Percentiles rank a stretch among this genome's conserved stretches.
phyloP scores from a whole-genome alignment of 1,139 yeast genomes.

The Pichia kudriavzevii region DNA sequence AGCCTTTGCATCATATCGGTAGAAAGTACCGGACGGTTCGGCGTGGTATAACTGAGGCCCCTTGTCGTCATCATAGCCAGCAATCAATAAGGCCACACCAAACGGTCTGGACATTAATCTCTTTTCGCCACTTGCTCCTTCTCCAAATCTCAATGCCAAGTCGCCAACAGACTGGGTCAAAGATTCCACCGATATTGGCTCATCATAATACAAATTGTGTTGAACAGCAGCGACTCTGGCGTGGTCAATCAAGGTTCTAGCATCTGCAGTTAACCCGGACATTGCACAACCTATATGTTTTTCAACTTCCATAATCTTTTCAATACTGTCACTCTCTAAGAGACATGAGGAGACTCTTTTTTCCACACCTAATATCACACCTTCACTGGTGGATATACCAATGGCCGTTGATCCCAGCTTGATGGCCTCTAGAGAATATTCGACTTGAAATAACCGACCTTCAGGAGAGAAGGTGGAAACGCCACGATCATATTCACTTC shows the following conservation, averaged over 20 bases:
- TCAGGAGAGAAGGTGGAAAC: constrained; percentile 98
- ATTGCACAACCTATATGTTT: constrained; percentile 95
- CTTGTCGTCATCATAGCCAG: constrained; percentile 85
- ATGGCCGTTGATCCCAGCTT: constrained; percentile 96
- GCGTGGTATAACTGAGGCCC: constrained; percentile 98
- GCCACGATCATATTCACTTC: constrained; percentile 99
- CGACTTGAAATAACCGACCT: constrained; percentile 97
- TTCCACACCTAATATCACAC: constrained; percentile 93
- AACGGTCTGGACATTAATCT: constrained; percentile 97
- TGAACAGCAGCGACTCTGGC: constrained; percentile 90
- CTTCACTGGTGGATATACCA: constrained; percentile 94
- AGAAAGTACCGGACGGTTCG: constrained; percentile 98
- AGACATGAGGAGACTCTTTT: constrained; percentile 92
- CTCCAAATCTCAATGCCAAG: constrained; percentile 94
- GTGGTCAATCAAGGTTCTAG: constrained; percentile 96
- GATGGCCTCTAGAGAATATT: constrained; percentile 95
- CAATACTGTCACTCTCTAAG: constrained; percentile 87
- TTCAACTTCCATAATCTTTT: constrained; percentile 93
- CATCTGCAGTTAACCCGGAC: constrained; percentile 98
- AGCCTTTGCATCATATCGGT: constrained; percentile 96
- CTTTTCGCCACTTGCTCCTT: constrained; percentile 96
- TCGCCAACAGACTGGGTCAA: constrained; percentile 96
- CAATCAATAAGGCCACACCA: constrained; percentile 94
- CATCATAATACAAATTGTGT: constrained; percentile 87
- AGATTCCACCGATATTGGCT: constrained; percentile 85